Base-by-base conservation (phyloP, 345 rosid genomes). In the Pugionium dolabratum region DNA sequence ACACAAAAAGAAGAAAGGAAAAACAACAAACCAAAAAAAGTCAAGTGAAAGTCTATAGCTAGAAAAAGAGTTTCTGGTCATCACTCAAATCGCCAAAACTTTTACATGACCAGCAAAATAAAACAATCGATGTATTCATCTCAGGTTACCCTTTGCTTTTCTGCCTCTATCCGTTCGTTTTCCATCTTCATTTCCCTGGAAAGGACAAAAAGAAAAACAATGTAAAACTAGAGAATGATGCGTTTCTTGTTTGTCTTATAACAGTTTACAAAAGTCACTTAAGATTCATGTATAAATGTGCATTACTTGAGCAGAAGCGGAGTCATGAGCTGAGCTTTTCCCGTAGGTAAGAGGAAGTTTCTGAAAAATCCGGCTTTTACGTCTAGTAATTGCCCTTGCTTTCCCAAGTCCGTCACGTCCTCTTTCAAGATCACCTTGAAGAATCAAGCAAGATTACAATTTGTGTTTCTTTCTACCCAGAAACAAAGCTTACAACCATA, bases 351-450 rank as follows among this genome's bases (percentile, higher is more conserved):
- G 40, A 94, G 90, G 77, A 43, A 94, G 80, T 90, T 94, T 81
- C 97, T 85, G 76, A 81, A 88, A 73, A 45, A 93, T 2, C 98
- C 98, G n/a, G 92, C 89, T 73, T 77, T 90, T 69, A 93, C 98
- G 67, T 90, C 87, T 37, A 88, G 51, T 32, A 93, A 77, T 62
- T 90, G 82, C 54, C 97, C 96, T 72, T 80, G 84, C 76, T 85
- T 86, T 9, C 96, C 98, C 82, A 88, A 79, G 39, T 78, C 43
- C 2, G 64, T 54, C 73, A 85, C 88, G 67, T 93, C 96, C 76
- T 90, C 96, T 79, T 88, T 90, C 96, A 93, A 75, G 51, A 93
- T 80, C 52, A 93, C 83, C 97, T 94, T 77, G 25, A 39, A 52
- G 10, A 46, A 60, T 4, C 67, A 53, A 55, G 47, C 58, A 47